Evolutionary conservation across 176 grass and related monocot genomes (phyloP).

Genomic region (Ensete ventricosum): DNA sequence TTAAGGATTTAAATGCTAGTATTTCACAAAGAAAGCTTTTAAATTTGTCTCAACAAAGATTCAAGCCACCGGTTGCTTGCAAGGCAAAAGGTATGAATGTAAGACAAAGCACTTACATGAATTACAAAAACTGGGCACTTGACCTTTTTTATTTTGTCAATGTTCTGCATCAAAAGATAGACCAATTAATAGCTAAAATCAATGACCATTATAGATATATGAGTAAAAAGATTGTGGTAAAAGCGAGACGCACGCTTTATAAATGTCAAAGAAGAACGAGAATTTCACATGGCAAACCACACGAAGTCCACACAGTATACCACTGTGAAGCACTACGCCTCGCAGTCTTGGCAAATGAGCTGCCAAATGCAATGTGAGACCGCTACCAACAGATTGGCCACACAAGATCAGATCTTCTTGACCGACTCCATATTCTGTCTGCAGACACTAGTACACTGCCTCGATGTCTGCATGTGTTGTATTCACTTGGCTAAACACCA

Average conservation of each 20-base stretch:
- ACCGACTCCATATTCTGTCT: conserved; percentile 86
- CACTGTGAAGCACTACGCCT: conserved; percentile 91
- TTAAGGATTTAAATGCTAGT: neutral
- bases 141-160: conserved; percentile 98
- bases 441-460: conserved; percentile 88
- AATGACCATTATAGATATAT: neutral
- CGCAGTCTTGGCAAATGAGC: conserved; percentile 76
- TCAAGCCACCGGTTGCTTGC: neutral
- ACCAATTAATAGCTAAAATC: neutral
- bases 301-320: conserved; percentile 85
- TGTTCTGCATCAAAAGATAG: conserved; percentile 49
- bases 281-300: conserved; percentile 96
- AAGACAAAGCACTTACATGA: conserved; percentile 68
- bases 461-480: conserved; percentile 98
- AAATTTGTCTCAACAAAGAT: neutral
- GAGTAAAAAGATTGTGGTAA: neutral
- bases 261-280: conserved; percentile 96
- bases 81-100: neutral
- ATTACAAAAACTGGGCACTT: conserved; percentile 93
- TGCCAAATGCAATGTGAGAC: conserved; percentile 84
- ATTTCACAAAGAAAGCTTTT: neutral
- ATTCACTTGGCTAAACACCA: too few relatives aligned
- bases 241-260: conserved; percentile 55
- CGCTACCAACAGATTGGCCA: conserved; percentile 94
- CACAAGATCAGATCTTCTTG: conserved; percentile 95